Evolutionary conservation across 1,284 basidiomycete genomes (phyloP), one percentile per base, ranked within the genome.

Genomic region (Cryptococcus amylolentus): DNA sequence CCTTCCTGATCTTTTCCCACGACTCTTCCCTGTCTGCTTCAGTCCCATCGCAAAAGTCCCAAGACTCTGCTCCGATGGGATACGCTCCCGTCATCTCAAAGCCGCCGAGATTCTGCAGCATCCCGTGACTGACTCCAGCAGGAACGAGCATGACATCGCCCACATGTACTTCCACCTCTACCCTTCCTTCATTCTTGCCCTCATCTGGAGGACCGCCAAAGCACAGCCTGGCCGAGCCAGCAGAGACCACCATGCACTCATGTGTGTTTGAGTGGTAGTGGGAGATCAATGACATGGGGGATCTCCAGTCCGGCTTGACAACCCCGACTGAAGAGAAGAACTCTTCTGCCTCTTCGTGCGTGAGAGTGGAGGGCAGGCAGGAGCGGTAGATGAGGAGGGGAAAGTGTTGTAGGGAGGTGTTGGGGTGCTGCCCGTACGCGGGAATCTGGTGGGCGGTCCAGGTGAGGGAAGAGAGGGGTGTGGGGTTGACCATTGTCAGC

Each of bases 71-170:
- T 18, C 70, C 73, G 5, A 63, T 62, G 16, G 77, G 76, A 62
- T 81, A 81, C 50, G 74, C 73, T 13, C 79, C 79, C 0, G 81
- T 69, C 79, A 81, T 79, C 69, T 75, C 64, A 56, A 79, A 80
- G n/a, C 60, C 64, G 14, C 67, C 70, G 2, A 68, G 58, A 52
- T 77, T 73, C 52, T 76, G 66, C 52, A 77, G 45, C 44, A 78
- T 52, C 27, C 70, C 65, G 60, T 80, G 79, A 10, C 66, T 76
- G n/a, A 79, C 74, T 6, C 79, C 79, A 10, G 79, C 80, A 1
- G 79, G 79, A 6, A 80, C 60, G 18, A 81, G 59, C 47, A 80
- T 74, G 20, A 77, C 76, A 58, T 81, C 79, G 9, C 80, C 79
- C 44, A 64, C 68, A 41, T 61, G 49, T n/a, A 76, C 72, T 38